Base-by-base conservation (phyloP, 495 filamentous ascomycete genomes). In the Trichoderma gamsii region DNA sequence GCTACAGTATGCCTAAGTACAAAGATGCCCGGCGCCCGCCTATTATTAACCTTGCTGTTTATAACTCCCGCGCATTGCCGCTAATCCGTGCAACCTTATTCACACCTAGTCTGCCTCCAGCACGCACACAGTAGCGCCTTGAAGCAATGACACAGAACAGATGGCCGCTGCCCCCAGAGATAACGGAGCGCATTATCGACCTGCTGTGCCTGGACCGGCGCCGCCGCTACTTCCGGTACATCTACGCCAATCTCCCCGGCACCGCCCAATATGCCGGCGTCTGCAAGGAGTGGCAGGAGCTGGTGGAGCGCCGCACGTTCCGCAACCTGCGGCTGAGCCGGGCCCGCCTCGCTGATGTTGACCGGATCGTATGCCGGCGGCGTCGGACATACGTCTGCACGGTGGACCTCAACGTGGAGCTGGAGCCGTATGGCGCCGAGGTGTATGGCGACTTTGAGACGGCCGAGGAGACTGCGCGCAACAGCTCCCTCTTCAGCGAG, bases 201-300 rank as follows among this genome's bases (percentile, higher is more conserved):
- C 43, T 46, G 43, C 13, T 46, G 12, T 46, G 43, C 43, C 43
- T 46, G 13, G 12, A 46, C 43, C 43, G 43, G 43, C 43, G 43
- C 43, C 18, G 2, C 43, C 12, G 18, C 43, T 18, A 18, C 43
- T 18, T 15, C 43, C 43, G 43, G 43, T 18, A 15, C 43, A 46
- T 46, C 12, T 46, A 18, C 18, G 43, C 12, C 5, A 46, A 46
- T 18, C 43, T 46, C 18, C 43, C 43, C 35, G 16, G 16, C 35
- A 38, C 41, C 4, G 64, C 64, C 18, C 38, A 38, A 18, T 65
- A 65, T 44, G 64, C 64, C 35, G 64, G 67, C 23, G 72, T 73
- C 13, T 69, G 66, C 38, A 44, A 63, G 44, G 69, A 71, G 32
- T 73, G 72, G 72, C 72, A 71, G 51, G 72, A 69, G 15, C 70